Percentiles rank a stretch among this genome's conserved stretches.
Evolutionary conservation across 2,329 filamentous ascomycete genomes (phyloP).

Genomic region (Cadophora sp.): DNA sequence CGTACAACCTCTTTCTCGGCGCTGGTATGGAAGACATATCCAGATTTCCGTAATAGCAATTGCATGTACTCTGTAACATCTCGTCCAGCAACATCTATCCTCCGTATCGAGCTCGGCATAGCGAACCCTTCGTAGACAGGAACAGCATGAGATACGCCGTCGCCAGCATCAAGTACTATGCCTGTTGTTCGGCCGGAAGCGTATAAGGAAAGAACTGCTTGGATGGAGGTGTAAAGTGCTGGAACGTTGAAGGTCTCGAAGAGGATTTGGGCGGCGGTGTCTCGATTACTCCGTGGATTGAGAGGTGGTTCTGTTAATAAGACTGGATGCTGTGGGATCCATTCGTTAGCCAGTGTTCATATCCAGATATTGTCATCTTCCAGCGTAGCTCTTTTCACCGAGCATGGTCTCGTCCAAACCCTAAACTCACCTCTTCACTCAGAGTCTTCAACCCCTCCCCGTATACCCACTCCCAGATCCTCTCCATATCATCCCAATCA

Average conservation of each 20-base stretch:
- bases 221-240: constrained; percentile 94
- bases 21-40: constrained; percentile 95
- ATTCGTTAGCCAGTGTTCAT: constrained; percentile 10
- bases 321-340: constrained; percentile 76
- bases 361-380: background rate
- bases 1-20: constrained; percentile 99
- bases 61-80: constrained; percentile 98
- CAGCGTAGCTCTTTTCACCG: background rate
- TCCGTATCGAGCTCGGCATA: constrained; percentile 91
- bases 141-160: constrained; percentile 96
- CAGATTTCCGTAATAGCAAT: constrained; percentile 86
- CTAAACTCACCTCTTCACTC: constrained; percentile 83
- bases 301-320: constrained; percentile 94
- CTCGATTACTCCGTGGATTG: constrained; percentile 94
- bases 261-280: constrained; percentile 94
- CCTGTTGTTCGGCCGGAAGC: constrained; percentile 95
- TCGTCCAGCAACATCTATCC: constrained; percentile 94
- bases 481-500: constrained; percentile 99
- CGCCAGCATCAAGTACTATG: constrained; percentile 92
- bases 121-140: constrained; percentile 98
- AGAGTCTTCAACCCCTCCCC: constrained; percentile 94
- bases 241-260: constrained; percentile 99
- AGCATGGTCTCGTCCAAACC: background rate
- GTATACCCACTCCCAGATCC: constrained; percentile 99
- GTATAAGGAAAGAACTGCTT: constrained; percentile 95